Percentiles rank a stretch among this genome's conserved stretches.
Evolutionary conservation across 108 stramenopile species (phyloP).

Genomic region (Seminavis robusta): DNA sequence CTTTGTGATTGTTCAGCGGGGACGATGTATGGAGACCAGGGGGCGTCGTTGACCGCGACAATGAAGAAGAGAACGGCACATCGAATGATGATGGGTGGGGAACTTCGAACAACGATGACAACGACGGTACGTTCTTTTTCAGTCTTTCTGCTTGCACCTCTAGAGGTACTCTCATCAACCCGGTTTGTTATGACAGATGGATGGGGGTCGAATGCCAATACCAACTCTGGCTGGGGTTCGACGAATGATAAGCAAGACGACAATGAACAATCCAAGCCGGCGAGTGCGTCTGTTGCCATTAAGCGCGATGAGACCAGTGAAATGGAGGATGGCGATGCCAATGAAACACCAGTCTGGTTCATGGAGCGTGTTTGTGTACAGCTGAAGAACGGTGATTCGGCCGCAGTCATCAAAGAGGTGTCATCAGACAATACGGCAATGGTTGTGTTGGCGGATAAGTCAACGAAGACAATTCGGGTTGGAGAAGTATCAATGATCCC

Average conservation of each 20-base stretch:
- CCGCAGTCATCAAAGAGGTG: constrained; percentile 83
- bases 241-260: too few relatives aligned
- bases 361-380: constrained; percentile 91
- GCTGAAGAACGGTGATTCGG: constrained; percentile 47
- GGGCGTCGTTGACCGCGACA: constrained; percentile 51
- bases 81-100: constrained; percentile 40
- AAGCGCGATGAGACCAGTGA: constrained; percentile 41
- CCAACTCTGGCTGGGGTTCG: too few relatives aligned
- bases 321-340: constrained; percentile 49
- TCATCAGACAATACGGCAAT: constrained; percentile 62
- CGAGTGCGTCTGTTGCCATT: constrained; percentile 9
- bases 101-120: constrained; percentile 20
- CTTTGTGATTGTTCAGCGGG: too few relatives aligned
- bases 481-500: constrained; percentile 70
- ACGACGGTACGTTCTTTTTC: too few relatives aligned
- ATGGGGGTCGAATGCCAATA: too few relatives aligned
- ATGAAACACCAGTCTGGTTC: constrained; percentile 86
- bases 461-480: constrained; percentile 49
- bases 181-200: too few relatives aligned
- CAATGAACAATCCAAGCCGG: constrained; percentile 16
- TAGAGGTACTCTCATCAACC: too few relatives aligned
- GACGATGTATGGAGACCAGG: constrained; percentile 90
- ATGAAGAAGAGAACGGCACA: constrained; percentile 13
- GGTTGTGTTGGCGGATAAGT: constrained; percentile 74
- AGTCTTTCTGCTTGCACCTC: too few relatives aligned